phyloP scores from a whole-genome alignment of 257 asterid genomes.

The Nicotiana tabacum region DNA sequence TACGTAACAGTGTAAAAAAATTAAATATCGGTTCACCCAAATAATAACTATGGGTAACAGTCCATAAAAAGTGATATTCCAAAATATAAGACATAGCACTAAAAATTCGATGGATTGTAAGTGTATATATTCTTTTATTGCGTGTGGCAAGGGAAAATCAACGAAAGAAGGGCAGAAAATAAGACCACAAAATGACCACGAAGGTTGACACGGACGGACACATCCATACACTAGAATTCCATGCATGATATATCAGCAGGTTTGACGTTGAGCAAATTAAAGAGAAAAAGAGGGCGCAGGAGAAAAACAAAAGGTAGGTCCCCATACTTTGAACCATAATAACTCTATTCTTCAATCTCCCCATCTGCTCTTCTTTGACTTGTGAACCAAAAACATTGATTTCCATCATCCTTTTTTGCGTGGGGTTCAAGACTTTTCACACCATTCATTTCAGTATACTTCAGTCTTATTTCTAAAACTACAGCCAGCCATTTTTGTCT shows the following conservation, averaged over 20 bases:
- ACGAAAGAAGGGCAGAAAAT: neutral
- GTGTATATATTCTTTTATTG: too few species aligned
- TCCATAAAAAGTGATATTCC: too few species aligned
- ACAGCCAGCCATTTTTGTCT: neutral
- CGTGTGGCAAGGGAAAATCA: neutral
- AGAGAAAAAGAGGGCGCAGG: neutral
- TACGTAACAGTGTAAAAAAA: too few species aligned
- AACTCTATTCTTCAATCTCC: neutral
- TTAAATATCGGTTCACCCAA: too few species aligned
- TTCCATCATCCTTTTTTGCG: neutral
- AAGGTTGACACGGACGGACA: neutral
- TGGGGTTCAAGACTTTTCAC: constrained; percentile 13
- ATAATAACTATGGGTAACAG: too few species aligned
- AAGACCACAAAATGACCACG: neutral
- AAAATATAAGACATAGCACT: too few species aligned
- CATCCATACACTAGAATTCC: neutral
- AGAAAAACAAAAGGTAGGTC: neutral
- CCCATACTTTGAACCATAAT: constrained; percentile 1
- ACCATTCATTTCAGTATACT: neutral
- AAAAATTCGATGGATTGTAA: too few species aligned
- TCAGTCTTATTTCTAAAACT: neutral
- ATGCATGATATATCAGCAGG: constrained; percentile 3
- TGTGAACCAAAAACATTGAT: constrained; percentile 2
- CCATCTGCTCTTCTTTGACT: constrained; percentile 14
- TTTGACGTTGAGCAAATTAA: constrained; percentile 7